Conservation (phyloP, 495 filamentous ascomycete species). For the Lasiosphaeriaceae sp. region DNA sequence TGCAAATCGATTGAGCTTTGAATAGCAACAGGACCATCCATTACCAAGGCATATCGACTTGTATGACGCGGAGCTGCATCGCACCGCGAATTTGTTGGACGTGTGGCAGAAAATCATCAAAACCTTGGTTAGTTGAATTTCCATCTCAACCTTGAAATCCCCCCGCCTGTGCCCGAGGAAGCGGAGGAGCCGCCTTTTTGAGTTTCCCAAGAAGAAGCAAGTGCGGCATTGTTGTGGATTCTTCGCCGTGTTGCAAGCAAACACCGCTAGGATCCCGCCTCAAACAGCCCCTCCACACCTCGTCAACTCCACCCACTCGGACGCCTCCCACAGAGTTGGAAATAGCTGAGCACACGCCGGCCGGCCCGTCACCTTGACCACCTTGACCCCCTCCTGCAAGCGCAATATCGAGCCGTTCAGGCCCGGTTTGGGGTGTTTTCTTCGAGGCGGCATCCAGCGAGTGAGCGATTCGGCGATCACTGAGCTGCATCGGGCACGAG, state of each 20-base stretch:
- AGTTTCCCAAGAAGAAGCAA: neutral
- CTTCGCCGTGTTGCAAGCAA: no score
- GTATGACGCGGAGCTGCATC: slow-evolving; percentile 12
- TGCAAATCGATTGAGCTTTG: slow-evolving; percentile 2
- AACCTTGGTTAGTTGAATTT: neutral
- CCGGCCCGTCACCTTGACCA: slow-evolving; percentile 12
- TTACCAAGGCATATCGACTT: slow-evolving; percentile 1
- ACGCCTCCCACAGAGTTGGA: neutral
- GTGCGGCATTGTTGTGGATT: no score
- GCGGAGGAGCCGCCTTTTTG: neutral
- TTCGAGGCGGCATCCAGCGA: slow-evolving; percentile 2
- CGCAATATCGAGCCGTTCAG: slow-evolving; percentile 18
- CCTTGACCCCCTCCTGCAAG: neutral
- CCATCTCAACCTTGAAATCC: neutral
- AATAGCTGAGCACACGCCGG: neutral
- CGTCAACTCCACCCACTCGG: neutral
- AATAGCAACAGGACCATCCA: neutral
- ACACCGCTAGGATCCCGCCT: neutral
- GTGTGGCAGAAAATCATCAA: no score
- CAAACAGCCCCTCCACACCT: neutral
- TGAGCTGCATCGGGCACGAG: neutral
- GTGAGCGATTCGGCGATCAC: slow-evolving; percentile 4
- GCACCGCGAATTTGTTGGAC: neutral
- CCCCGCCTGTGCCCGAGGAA: no score
- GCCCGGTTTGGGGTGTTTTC: slow-evolving; percentile 7